These are phyloP conservation scores for Umbelopsis sp. DNA, from an alignment of 192 early-diverging fungal species.

Conservation along the genomic window DNA sequence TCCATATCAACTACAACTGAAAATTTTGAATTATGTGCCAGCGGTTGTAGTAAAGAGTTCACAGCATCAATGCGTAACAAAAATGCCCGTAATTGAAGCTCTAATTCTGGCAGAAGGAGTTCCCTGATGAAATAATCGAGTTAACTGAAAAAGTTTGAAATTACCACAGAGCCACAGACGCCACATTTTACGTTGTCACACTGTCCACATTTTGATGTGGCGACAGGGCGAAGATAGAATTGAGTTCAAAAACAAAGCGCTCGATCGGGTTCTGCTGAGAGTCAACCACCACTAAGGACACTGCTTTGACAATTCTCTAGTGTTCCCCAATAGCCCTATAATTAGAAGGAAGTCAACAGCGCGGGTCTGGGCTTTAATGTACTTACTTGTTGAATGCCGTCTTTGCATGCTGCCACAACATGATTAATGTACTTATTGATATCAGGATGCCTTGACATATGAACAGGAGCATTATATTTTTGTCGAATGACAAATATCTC, in stretches of 20 bases:
- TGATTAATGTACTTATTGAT: slow-evolving; percentile 49
- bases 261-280: background rate
- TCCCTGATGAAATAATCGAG: background rate
- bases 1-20: background rate
- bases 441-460: slow-evolving; percentile 51
- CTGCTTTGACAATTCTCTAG: background rate
- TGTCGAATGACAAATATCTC: slow-evolving; percentile 45
- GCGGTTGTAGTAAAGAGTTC: background rate
- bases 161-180: background rate
- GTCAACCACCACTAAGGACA: background rate
- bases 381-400: slow-evolving; percentile 41
- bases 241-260: slow-evolving; percentile 7
- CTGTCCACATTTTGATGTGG: slow-evolving; percentile 1
- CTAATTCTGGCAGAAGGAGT: background rate
- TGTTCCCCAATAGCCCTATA: background rate
- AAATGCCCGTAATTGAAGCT: background rate
- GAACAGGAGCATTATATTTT: slow-evolving; percentile 51
- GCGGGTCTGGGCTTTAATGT: background rate
- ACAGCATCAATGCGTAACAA: background rate
- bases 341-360: background rate
- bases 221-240: background rate
- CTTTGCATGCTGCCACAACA: slow-evolving; percentile 40
- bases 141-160: background rate
- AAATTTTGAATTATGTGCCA: background rate
- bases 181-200: slow-evolving; percentile 13